Evolutionary conservation across 495 filamentous ascomycete genomes (phyloP).

Genomic region (Penicillium pancosmium): DNA sequence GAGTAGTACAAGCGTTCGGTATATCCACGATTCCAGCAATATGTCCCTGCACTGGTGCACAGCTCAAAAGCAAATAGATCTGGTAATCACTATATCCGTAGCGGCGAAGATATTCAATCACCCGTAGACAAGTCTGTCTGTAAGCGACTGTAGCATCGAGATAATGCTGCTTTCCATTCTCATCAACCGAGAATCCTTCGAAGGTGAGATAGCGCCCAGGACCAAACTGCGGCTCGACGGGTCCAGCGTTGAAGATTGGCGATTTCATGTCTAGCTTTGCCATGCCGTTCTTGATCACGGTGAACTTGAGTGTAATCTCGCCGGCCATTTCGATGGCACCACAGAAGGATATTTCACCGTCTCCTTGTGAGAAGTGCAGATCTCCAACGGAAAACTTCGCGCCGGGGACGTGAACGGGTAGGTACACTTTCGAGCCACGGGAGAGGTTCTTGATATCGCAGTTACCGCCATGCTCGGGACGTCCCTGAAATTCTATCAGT

Average conservation of each 20-base stretch:
- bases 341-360: slow-evolving; percentile 95
- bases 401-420: slow-evolving; percentile 82
- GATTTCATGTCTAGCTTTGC: slow-evolving; percentile 76
- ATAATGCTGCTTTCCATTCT: slow-evolving; percentile 90
- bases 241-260: slow-evolving; percentile 87
- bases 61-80: slow-evolving; percentile 85
- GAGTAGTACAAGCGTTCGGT: slow-evolving; percentile 82
- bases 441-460: slow-evolving; percentile 92
- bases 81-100: slow-evolving; percentile 83
- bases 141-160: slow-evolving; percentile 93
- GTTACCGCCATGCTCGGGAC: slow-evolving; percentile 63
- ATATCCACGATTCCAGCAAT: slow-evolving; percentile 94
- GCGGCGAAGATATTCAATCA: slow-evolving; percentile 84
- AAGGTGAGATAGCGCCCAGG: slow-evolving; percentile 87
- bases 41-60: slow-evolving; percentile 89
- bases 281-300: slow-evolving; percentile 83
- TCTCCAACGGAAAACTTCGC: slow-evolving; percentile 95
- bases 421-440: slow-evolving; percentile 83
- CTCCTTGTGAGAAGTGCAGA: slow-evolving; percentile 86
- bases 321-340: slow-evolving; percentile 98
- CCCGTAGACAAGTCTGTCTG: slow-evolving; percentile 77
- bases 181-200: slow-evolving; percentile 92
- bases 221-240: slow-evolving; percentile 89
- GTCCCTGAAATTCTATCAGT: slow-evolving; percentile 36
- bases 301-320: slow-evolving; percentile 88